Evolutionary conservation across 495 filamentous ascomycete species (phyloP).

Genomic region (Hypoxylon fragiforme): DNA sequence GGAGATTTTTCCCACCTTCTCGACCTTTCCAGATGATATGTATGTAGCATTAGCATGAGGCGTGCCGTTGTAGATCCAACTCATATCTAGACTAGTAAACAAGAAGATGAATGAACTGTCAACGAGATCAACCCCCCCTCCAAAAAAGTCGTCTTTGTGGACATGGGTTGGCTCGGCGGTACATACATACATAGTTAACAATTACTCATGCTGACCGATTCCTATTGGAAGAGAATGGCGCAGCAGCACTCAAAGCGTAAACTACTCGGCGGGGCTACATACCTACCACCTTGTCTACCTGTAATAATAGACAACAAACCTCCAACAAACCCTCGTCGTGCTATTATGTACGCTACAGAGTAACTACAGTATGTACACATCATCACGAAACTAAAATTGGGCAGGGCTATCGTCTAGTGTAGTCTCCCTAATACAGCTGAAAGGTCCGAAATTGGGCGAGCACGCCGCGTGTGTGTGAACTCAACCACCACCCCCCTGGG

Average conservation of each 20-base stretch:
- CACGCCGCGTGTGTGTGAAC: no score
- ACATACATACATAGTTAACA: constrained; percentile 14
- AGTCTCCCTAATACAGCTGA: no score
- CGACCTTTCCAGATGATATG: constrained; percentile 12
- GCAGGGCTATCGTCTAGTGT: no score
- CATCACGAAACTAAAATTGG: constrained; percentile 8
- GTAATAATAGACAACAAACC: not conserved
- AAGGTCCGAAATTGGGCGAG: no score
- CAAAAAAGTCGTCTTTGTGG: not conserved
- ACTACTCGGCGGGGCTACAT: constrained; percentile 16
- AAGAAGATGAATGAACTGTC: constrained; percentile 1
- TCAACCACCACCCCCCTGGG: no score
- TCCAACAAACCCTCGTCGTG: constrained; percentile 8
- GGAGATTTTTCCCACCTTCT: constrained; percentile 20
- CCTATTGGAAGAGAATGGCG: constrained; percentile 17
- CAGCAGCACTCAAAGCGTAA: not conserved
- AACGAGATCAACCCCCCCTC: constrained; percentile 27
- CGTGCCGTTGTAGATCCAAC: not conserved
- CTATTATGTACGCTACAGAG: constrained; percentile 10
- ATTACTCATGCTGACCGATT: constrained; percentile 10
- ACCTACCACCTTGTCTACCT: not conserved
- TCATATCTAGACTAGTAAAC: not conserved
- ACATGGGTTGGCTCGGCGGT: constrained; percentile 9
- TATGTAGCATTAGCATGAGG: constrained; percentile 7
- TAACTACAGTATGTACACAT: no score